Percentiles rank a stretch among this genome's conserved stretches.
These are phyloP conservation scores for Mercurialis annua DNA, from an alignment of 345 rosid species.

Conservation along the genomic window DNA sequence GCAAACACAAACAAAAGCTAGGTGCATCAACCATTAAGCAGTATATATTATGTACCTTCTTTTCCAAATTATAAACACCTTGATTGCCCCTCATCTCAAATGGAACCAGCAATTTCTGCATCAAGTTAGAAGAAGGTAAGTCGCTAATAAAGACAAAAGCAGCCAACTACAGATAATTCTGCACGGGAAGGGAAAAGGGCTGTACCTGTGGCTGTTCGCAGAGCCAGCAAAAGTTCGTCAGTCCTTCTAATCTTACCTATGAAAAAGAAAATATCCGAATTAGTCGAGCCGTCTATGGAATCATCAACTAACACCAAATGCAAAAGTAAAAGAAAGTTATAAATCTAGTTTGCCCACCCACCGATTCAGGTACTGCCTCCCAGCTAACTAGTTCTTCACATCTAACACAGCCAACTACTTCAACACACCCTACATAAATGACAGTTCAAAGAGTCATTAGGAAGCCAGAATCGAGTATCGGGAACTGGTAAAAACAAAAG, in stretches of 20 bases:
- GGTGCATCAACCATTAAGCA: not conserved
- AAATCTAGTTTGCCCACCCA: slow-evolving; percentile 19
- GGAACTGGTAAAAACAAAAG: not conserved
- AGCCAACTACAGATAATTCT: not conserved
- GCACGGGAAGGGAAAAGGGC: slow-evolving; percentile 8
- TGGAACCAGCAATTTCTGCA: slow-evolving; percentile 73
- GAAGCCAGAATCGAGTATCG: not conserved
- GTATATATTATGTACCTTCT: slow-evolving; percentile 48
- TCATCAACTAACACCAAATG: not conserved
- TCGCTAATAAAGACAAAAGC: not conserved
- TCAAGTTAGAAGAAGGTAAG: not conserved
- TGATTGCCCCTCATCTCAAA: slow-evolving; percentile 96
- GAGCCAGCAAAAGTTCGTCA: slow-evolving; percentile 86
- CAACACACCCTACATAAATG: slow-evolving; percentile 27
- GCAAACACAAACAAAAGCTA: not conserved
- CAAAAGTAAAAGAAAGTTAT: slow-evolving; percentile 1
- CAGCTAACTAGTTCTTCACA: slow-evolving; percentile 35
- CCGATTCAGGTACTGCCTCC: slow-evolving; percentile 37
- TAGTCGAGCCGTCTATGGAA: not conserved
- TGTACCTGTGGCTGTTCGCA: slow-evolving; percentile 87
- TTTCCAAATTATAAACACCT: slow-evolving; percentile 88
- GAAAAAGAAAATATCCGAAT: slow-evolving; percentile 10
- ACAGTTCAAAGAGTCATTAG: not conserved
- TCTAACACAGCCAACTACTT: slow-evolving; percentile 35
- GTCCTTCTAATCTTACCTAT: slow-evolving; percentile 90